These are phyloP conservation scores for Scheffersomyces coipomensis DNA, from an alignment of 805 yeast genomes.

Conservation along the genomic window DNA sequence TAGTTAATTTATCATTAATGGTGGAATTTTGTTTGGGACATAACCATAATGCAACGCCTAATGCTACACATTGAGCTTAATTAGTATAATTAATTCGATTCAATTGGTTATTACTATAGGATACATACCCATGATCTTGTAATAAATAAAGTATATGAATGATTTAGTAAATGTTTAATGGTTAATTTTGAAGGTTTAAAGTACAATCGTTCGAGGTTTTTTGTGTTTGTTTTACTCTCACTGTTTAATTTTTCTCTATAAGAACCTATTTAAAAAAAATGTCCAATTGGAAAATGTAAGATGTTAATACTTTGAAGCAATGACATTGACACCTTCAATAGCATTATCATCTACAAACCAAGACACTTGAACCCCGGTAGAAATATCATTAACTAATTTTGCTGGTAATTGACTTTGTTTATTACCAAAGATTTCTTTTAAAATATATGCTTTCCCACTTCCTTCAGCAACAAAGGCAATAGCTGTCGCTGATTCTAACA, in stretches of 20 bases:
- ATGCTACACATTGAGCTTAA: constrained; percentile 5
- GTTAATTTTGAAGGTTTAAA: too few species aligned
- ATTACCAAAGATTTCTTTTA: constrained; percentile 66
- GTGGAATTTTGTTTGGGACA: constrained; percentile 60
- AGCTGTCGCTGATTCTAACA: constrained; percentile 49
- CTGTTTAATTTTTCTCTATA: too few species aligned
- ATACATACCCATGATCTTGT: constrained; percentile 19
- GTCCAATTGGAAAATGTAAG: too few species aligned
- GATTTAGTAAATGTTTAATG: too few species aligned
- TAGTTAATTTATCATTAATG: constrained; percentile 53
- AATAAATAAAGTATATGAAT: too few species aligned
- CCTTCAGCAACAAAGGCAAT: constrained; percentile 91
- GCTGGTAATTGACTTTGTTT: constrained; percentile 59
- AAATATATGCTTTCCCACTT: constrained; percentile 70
- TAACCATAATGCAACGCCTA: constrained; percentile 69
- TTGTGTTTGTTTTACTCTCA: too few species aligned
- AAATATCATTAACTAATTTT: constrained; percentile 64
- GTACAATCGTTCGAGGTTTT: too few species aligned
- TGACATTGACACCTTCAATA: constrained; percentile 55
- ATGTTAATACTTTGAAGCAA: constrained; percentile 35
- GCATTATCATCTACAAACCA: constrained; percentile 91
- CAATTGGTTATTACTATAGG: background rate
- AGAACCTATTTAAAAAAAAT: too few species aligned
- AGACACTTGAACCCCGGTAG: constrained; percentile 46
- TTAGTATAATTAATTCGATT: constrained; percentile 1